Percentiles rank a stretch among this genome's conserved stretches.
phyloP scores from a whole-genome alignment of 2,329 filamentous ascomycete species.

The Venturiaceae sp. region DNA sequence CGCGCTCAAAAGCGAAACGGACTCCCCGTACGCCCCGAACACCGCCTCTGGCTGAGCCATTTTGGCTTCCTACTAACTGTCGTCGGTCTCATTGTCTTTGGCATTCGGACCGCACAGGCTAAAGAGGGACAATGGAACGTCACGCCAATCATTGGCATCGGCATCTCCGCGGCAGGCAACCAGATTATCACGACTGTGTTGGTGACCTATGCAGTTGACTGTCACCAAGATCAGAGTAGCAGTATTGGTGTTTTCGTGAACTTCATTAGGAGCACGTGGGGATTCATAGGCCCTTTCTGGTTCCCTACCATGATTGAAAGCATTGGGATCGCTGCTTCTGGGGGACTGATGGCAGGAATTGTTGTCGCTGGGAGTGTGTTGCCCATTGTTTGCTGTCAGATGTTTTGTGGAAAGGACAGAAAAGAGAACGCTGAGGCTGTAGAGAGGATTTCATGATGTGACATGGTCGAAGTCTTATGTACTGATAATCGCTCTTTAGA shows the following conservation, averaged over 20 bases:
- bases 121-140: conserved; percentile 39
- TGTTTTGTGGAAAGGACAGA: background rate
- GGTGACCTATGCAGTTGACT: conserved; percentile 52
- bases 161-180: conserved; percentile 42
- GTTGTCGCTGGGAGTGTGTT: conserved; percentile 3
- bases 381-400: background rate
- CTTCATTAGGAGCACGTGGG: conserved; percentile 41
- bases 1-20: conserved; percentile 23
- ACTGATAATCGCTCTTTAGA: too few relatives aligned
- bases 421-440: background rate
- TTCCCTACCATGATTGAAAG: conserved; percentile 10
- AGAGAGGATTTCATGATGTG: too few relatives aligned
- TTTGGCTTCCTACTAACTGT: conserved; percentile 41
- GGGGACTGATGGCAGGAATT: background rate
- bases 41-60: conserved; percentile 49
- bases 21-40: conserved; percentile 34
- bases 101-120: conserved; percentile 35
- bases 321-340: background rate
- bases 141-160: conserved; percentile 45
- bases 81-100: conserved; percentile 44
- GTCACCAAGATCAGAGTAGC: conserved; percentile 41
- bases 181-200: conserved; percentile 52
- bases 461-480: too few relatives aligned
- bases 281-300: conserved; percentile 32
- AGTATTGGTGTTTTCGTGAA: conserved; percentile 50